A percentile compares a stretch with the other conserved stretches of the same genome.
Conservation (phyloP, 1,284 basidiomycete species). For the Ganoderma sp. region DNA sequence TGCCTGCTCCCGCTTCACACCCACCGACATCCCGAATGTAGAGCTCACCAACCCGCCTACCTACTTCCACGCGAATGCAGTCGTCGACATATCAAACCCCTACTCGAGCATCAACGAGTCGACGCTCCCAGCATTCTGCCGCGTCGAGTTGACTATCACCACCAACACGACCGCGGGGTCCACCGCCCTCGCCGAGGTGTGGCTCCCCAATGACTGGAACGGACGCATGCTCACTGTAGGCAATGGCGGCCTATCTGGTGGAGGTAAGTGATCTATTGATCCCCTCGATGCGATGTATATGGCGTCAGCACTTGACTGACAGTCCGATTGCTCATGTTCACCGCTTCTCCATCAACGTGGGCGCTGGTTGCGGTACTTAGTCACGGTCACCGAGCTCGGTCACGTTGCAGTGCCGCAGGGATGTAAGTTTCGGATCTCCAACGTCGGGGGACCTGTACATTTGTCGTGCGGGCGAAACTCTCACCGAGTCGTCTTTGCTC, state of each 20-base stretch:
- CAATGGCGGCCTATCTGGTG: conserved; percentile 39
- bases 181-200: conserved; percentile 37
- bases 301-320: neutral
- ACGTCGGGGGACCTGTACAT: neutral
- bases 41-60: conserved; percentile 22
- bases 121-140: conserved; percentile 33
- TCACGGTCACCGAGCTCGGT: conserved; percentile 38
- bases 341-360: neutral
- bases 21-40: conserved; percentile 13
- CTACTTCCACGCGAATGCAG: conserved; percentile 24
- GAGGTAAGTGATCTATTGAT: conserved; percentile 28
- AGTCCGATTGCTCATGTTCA: neutral
- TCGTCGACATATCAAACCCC: conserved; percentile 32
- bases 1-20: conserved; percentile 21
- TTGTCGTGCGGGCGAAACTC: neutral
- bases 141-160: conserved; percentile 32
- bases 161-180: conserved; percentile 35
- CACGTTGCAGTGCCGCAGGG: conserved; percentile 36
- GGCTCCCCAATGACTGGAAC: conserved; percentile 41
- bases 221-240: conserved; percentile 38
- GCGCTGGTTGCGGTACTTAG: conserved; percentile 18
- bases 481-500: neutral
- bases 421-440: conserved; percentile 26
- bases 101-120: conserved; percentile 33
- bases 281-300: neutral